Percentiles rank a stretch among this genome's conserved stretches.
Evolutionary conservation across 345 rosid genomes (phyloP).

Genomic region (Gossypium rotundifolium): DNA sequence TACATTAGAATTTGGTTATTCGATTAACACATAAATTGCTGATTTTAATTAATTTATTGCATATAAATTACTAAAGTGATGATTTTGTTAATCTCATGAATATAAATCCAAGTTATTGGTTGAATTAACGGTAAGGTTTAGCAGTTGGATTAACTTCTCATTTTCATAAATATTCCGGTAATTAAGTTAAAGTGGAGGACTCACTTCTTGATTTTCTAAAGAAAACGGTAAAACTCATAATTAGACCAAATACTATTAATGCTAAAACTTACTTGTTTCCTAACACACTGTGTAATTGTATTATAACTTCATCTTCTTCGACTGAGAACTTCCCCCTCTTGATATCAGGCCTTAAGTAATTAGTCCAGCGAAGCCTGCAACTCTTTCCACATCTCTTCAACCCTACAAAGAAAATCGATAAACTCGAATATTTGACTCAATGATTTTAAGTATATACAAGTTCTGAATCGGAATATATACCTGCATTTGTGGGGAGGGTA

Average conservation of each 20-base stretch:
- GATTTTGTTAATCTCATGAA: no score
- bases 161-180: no score
- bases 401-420: slow-evolving; percentile 17
- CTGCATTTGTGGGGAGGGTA: slow-evolving; percentile 72
- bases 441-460: background rate
- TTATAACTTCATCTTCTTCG: slow-evolving; percentile 75
- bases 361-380: slow-evolving; percentile 83
- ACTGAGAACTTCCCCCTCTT: slow-evolving; percentile 68
- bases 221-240: no score
- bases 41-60: no score
- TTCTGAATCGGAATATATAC: slow-evolving; percentile 18
- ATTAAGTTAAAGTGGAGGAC: no score
- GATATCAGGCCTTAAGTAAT: slow-evolving; percentile 81
- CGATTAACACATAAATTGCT: no score
- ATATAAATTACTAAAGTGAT: no score
- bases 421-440: background rate
- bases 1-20: no score
- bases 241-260: background rate
- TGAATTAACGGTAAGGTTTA: no score
- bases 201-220: no score
- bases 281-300: slow-evolving; percentile 60
- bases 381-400: slow-evolving; percentile 80
- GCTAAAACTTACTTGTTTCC: slow-evolving; percentile 67
- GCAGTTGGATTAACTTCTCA: no score
- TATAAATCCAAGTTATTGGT: no score